Evolutionary conservation across 805 yeast genomes (phyloP).

Genomic region (Hanseniaspora nectarophila): DNA sequence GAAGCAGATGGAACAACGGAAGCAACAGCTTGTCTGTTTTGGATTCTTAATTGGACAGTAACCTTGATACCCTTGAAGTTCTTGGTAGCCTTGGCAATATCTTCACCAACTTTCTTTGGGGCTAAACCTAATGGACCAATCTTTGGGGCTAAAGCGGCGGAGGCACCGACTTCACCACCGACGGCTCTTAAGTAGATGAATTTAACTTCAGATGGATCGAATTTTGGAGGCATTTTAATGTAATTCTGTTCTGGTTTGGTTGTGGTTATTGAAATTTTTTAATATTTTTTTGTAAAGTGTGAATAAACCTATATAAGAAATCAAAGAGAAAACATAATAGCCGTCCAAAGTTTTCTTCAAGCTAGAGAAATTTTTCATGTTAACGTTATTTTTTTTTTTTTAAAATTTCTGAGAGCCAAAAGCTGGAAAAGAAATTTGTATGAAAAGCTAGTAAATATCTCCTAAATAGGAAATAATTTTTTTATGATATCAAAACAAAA

Average conservation of each 20-base stretch:
- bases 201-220: slow-evolving; percentile 97
- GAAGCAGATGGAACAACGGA: slow-evolving; percentile 99
- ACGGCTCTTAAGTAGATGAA: slow-evolving; percentile 98
- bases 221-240: slow-evolving; percentile 83
- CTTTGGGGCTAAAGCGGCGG: slow-evolving; percentile 99
- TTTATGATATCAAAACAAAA: neutral
- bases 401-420: too few species aligned
- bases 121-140: slow-evolving; percentile 99
- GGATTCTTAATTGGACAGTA: slow-evolving; percentile 95
- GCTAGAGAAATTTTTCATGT: neutral
- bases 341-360: neutral
- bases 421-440: too few species aligned
- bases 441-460: neutral
- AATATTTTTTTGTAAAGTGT: neutral
- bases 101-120: slow-evolving; percentile 99
- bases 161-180: slow-evolving; percentile 99
- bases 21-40: slow-evolving; percentile 99
- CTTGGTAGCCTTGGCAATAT: slow-evolving; percentile 99
- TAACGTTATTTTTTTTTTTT: neutral
- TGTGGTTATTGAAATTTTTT: neutral
- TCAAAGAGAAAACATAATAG: neutral
- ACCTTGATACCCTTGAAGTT: slow-evolving; percentile 98
- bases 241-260: slow-evolving; percentile 18
- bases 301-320: neutral
- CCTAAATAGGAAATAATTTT: neutral